Conservation (phyloP, 345 rosid genomes). For the Odontarrhena argentea region DNA sequence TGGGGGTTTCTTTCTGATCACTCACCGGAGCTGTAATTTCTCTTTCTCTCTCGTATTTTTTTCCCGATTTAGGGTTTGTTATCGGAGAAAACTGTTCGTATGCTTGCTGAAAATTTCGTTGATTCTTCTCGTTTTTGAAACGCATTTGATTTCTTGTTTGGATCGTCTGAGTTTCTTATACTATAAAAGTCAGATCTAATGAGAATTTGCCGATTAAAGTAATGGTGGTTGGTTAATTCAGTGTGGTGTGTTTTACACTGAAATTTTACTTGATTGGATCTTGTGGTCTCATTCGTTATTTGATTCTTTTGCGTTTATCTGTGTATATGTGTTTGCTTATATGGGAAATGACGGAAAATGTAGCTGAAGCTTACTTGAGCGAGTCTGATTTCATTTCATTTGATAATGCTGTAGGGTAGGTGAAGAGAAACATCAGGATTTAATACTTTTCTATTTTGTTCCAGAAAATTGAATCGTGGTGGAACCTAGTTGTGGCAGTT, state of each 20-base stretch:
- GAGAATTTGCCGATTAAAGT: slow-evolving; percentile 25
- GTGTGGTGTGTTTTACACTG: neutral
- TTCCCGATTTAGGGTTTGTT: slow-evolving; percentile 28
- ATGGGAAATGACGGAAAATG: neutral
- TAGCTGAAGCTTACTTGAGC: slow-evolving; percentile 17
- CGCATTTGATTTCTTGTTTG: slow-evolving; percentile 10
- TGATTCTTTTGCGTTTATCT: slow-evolving; percentile 9
- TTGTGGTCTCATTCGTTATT: slow-evolving; percentile 5
- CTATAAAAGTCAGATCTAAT: slow-evolving; percentile 34
- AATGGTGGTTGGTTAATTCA: slow-evolving; percentile 6
- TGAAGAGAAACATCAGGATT: slow-evolving; percentile 23
- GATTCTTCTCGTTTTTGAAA: slow-evolving; percentile 11
- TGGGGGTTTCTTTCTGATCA: slow-evolving; percentile 46
- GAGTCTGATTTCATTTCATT: slow-evolving; percentile 24
- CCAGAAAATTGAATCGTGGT: slow-evolving; percentile 18
- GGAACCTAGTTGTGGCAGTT: slow-evolving; percentile 15
- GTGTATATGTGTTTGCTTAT: slow-evolving; percentile 2
- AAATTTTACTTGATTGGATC: slow-evolving; percentile 26
- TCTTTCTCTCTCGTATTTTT: neutral
- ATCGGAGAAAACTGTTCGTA: slow-evolving; percentile 10
- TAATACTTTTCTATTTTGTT: slow-evolving; percentile 12
- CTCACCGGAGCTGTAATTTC: slow-evolving; percentile 26
- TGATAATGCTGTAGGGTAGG: slow-evolving; percentile 33
- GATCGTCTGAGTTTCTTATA: slow-evolving; percentile 23
- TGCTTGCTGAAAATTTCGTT: neutral